phyloP scores from a whole-genome alignment of 2,329 filamentous ascomycete species.

The Achaetomium macrosporum region DNA sequence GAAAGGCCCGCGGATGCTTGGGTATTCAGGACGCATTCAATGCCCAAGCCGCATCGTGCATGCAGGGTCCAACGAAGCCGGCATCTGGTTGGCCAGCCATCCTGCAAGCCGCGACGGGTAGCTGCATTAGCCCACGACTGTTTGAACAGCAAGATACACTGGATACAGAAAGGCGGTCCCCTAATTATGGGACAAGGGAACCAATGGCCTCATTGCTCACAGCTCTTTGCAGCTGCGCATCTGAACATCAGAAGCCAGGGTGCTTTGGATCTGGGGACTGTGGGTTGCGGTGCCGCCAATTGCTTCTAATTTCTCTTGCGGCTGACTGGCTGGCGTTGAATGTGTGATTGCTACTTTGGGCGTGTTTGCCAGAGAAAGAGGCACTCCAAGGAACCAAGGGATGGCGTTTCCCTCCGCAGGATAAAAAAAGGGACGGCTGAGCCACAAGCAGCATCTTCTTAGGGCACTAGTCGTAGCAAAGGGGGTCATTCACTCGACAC shows the following conservation, averaged over 20 bases:
- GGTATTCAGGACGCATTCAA: not conserved
- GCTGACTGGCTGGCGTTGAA: conserved; percentile 4
- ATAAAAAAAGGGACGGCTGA: conserved; percentile 6
- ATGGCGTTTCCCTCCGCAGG: not conserved
- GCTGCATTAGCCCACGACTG: conserved; percentile 26
- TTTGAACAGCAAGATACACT: conserved; percentile 24
- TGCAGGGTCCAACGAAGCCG: conserved; percentile 2
- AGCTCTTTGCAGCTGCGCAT: conserved; percentile 8
- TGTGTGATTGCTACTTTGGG: conserved; percentile 6
- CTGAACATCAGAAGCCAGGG: not conserved
- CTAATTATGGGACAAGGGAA: conserved; percentile 3
- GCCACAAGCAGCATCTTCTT: not conserved
- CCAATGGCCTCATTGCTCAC: conserved; percentile 2
- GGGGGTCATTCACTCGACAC: not conserved
- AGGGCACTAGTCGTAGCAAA: not conserved
- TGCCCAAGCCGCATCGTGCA: conserved; percentile 9
- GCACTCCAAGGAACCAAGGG: conserved; percentile 6
- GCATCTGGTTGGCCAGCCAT: conserved; percentile 12
- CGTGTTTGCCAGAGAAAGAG: conserved; percentile 6
- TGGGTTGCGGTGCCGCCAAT: not conserved
- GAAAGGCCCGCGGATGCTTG: conserved; percentile 1
- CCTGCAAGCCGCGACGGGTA: conserved; percentile 21
- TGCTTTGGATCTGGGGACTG: not conserved
- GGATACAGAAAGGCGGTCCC: conserved; percentile 12
- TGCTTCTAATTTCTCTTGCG: conserved; percentile 13